Conservation (phyloP, 768 basidiomycete species). For the Neoboletus brunneissimus region DNA sequence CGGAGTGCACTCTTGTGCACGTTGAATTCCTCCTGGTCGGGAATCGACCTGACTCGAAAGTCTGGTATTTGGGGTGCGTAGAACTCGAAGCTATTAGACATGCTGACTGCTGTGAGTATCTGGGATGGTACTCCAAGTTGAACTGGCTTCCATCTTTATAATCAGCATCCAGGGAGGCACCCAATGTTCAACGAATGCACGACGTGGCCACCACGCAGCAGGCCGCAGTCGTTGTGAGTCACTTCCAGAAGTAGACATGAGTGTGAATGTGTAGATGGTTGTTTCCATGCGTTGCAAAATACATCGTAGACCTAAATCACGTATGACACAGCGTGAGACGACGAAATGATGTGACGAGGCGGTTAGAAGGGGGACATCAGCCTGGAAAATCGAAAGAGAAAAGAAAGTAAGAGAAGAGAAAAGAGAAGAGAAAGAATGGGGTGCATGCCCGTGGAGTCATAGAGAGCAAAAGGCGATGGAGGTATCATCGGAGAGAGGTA, state of each 20-base stretch:
- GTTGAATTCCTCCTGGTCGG: constrained; percentile 47
- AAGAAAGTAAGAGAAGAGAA: constrained; percentile 15
- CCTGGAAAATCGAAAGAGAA: constrained; percentile 27
- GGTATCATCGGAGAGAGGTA: constrained; percentile 83
- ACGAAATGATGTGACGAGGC: constrained; percentile 30
- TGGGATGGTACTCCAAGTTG: no score
- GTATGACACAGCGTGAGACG: constrained; percentile 40
- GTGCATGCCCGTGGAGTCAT: constrained; percentile 25
- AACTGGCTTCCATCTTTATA: constrained; percentile 11
- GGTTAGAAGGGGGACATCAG: constrained; percentile 33
- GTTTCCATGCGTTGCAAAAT: constrained; percentile 38
- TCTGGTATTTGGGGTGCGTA: constrained; percentile 47
- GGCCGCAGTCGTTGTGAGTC: constrained; percentile 13
- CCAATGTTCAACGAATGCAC: constrained; percentile 8
- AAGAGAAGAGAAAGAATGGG: constrained; percentile 15
- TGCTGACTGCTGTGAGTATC: not conserved
- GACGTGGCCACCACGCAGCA: constrained; percentile 20
- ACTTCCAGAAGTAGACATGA: not conserved
- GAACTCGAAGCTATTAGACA: constrained; percentile 30
- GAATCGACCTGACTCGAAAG: constrained; percentile 53
- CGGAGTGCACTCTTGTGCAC: constrained; percentile 49
- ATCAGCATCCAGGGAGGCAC: not conserved
- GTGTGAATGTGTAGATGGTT: constrained; percentile 18
- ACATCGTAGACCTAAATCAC: constrained; percentile 40
- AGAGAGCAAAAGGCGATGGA: constrained; percentile 38